A percentile compares a stretch with the other conserved stretches of the same genome.
These are phyloP conservation scores for Elsinoe perseae DNA, from an alignment of 2,329 filamentous ascomycete species.

Conservation along the genomic window DNA sequence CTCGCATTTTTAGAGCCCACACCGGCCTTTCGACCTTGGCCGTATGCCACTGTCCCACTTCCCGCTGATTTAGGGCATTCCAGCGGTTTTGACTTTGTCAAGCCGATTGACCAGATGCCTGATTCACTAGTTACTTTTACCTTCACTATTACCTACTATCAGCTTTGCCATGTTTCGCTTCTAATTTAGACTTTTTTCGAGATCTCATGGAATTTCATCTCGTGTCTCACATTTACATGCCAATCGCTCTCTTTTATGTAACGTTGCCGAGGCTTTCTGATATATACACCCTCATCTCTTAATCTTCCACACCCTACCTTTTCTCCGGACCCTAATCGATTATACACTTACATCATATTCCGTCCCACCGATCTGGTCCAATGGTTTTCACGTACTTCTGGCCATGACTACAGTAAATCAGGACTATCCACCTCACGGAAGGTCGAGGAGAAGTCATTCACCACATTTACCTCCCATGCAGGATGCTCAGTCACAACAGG, in stretches of 20 bases:
- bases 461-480: conserved; percentile 16
- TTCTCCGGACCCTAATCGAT: neutral
- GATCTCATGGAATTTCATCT: conserved; percentile 6
- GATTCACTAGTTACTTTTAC: conserved; percentile 16
- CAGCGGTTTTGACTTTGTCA: conserved; percentile 4
- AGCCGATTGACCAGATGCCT: conserved; percentile 13
- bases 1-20: conserved; percentile 13
- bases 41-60: conserved; percentile 8
- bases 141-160: conserved; percentile 15
- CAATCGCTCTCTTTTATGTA: neutral
- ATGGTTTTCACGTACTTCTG: neutral
- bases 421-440: conserved; percentile 7
- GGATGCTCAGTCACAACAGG: conserved; percentile 11
- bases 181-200: conserved; percentile 10
- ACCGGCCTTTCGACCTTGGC: conserved; percentile 1
- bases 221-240: conserved; percentile 13
- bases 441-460: conserved; percentile 11
- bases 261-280: neutral
- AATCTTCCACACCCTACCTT: neutral
- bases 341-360: neutral
- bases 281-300: neutral
- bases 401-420: conserved; percentile 15
- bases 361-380: neutral
- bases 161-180: conserved; percentile 12
- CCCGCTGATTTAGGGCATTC: conserved; percentile 12